Percentiles rank a stretch among this genome's conserved stretches.
Conservation (phyloP, 1,139 yeast species). For the Nadsonia commutata region DNA sequence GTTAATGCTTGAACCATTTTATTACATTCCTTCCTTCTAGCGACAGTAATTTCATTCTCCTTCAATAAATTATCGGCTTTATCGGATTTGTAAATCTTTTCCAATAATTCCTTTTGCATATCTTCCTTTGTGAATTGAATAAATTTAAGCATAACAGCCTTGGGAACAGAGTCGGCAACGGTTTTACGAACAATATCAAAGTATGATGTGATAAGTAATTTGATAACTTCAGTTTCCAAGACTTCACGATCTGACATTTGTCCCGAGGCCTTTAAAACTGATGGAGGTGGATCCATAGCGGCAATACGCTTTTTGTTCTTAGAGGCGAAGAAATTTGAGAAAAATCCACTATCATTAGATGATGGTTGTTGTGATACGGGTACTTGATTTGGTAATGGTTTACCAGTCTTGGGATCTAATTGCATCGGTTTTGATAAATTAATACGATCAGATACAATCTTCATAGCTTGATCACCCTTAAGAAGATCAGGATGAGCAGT, state of each 20-base stretch:
- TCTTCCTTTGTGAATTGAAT: slow-evolving; percentile 74
- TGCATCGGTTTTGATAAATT: slow-evolving; percentile 70
- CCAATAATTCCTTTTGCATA: slow-evolving; percentile 79
- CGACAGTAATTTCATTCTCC: slow-evolving; percentile 86
- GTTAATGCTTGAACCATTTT: slow-evolving; percentile 87
- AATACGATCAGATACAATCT: slow-evolving; percentile 79
- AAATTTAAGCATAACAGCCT: slow-evolving; percentile 85
- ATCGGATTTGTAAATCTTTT: slow-evolving; percentile 66
- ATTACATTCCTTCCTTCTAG: slow-evolving; percentile 86
- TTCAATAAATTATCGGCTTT: slow-evolving; percentile 68
- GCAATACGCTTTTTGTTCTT: slow-evolving; percentile 90
- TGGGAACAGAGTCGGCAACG: slow-evolving; percentile 84
- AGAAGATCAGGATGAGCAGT: slow-evolving; percentile 96
- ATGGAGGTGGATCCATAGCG: slow-evolving; percentile 95
- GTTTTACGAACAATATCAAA: slow-evolving; percentile 88
- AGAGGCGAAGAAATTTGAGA: slow-evolving; percentile 86
- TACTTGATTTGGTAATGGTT: slow-evolving; percentile 25
- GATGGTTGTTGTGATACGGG: slow-evolving; percentile 12
- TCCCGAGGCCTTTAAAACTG: slow-evolving; percentile 88
- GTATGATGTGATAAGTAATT: slow-evolving; percentile 77
- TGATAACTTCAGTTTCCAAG: slow-evolving; percentile 93
- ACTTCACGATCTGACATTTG: slow-evolving; percentile 90
- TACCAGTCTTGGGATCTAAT: slow-evolving; percentile 87
- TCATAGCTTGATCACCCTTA: slow-evolving; percentile 92
- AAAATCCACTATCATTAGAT: slow-evolving; percentile 41